Conservation (phyloP, 148 eudicot species). For the Cornus florida region DNA sequence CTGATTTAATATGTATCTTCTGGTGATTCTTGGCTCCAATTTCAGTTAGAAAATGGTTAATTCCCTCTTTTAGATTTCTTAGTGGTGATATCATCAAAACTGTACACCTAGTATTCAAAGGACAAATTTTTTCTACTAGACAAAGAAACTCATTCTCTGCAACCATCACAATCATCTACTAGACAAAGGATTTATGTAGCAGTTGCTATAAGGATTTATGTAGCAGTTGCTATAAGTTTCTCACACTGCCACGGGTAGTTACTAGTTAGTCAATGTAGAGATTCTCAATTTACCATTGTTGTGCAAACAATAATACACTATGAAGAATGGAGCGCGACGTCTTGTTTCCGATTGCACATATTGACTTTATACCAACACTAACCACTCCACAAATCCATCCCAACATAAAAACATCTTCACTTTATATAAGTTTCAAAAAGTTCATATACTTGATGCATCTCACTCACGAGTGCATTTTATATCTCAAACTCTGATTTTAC, state of each 20-base stretch:
- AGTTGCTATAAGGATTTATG: no score
- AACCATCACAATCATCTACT: no score
- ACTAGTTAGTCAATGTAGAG: background rate
- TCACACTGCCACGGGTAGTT: background rate
- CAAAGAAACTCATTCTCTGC: background rate
- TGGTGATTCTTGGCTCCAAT: background rate
- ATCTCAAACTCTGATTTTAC: background rate
- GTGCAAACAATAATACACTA: background rate
- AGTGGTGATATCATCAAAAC: background rate
- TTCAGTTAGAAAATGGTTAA: background rate
- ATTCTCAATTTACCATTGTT: background rate
- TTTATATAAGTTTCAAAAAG: background rate
- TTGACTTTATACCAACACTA: background rate
- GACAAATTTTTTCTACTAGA: background rate
- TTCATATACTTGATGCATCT: slow-evolving; percentile 4
- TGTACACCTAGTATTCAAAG: background rate
- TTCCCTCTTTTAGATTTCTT: background rate
- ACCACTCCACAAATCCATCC: background rate
- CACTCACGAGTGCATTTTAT: background rate
- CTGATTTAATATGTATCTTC: background rate
- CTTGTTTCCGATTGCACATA: no score
- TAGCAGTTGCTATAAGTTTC: background rate
- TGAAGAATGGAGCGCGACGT: background rate
- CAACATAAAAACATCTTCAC: background rate
- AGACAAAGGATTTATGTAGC: background rate